Percentiles rank a stretch among this genome's conserved stretches.
phyloP scores from a whole-genome alignment of 1,284 basidiomycete genomes.

The Trametes polyzona region DNA sequence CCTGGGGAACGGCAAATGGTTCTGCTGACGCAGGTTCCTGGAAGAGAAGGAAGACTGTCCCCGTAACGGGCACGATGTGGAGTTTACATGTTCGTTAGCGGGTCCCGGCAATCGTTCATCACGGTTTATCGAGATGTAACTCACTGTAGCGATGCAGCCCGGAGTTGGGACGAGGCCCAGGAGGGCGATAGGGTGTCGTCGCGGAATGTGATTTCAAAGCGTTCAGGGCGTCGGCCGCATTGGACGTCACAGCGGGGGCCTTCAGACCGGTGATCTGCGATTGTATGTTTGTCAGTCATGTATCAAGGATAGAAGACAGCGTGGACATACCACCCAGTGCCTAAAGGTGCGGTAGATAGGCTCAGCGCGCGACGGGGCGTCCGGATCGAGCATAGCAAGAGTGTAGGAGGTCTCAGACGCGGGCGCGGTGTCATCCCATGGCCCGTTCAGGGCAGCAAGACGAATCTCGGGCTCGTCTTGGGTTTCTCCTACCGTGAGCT shows the following conservation, averaged over 20 bases:
- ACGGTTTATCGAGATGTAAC: slow-evolving; percentile 17
- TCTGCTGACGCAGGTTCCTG: slow-evolving; percentile 51
- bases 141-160: slow-evolving; percentile 64
- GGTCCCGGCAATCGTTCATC: no score
- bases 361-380: slow-evolving; percentile 61
- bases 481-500: slow-evolving; percentile 50
- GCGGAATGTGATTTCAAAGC: slow-evolving; percentile 52
- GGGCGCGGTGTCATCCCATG: slow-evolving; percentile 32
- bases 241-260: slow-evolving; percentile 41
- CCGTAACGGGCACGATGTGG: no score
- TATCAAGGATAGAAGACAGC: neutral
- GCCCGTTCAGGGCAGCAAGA: slow-evolving; percentile 49
- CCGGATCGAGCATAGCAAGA: slow-evolving; percentile 69
- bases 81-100: no score
- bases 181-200: slow-evolving; percentile 60
- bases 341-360: slow-evolving; percentile 62
- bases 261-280: slow-evolving; percentile 60
- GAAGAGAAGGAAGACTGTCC: slow-evolving; percentile 65
- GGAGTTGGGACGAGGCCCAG: slow-evolving; percentile 57
- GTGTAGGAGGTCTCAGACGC: slow-evolving; percentile 54
- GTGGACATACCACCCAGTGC: slow-evolving; percentile 67
- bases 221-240: slow-evolving; percentile 39
- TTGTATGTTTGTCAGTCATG: neutral
- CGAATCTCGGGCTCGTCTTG: slow-evolving; percentile 55
- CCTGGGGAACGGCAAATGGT: slow-evolving; percentile 46